Evolutionary conservation across 83 land plant genomes (phyloP), one percentile per base, ranked within the genome.

Genomic region (Picea abies): DNA sequence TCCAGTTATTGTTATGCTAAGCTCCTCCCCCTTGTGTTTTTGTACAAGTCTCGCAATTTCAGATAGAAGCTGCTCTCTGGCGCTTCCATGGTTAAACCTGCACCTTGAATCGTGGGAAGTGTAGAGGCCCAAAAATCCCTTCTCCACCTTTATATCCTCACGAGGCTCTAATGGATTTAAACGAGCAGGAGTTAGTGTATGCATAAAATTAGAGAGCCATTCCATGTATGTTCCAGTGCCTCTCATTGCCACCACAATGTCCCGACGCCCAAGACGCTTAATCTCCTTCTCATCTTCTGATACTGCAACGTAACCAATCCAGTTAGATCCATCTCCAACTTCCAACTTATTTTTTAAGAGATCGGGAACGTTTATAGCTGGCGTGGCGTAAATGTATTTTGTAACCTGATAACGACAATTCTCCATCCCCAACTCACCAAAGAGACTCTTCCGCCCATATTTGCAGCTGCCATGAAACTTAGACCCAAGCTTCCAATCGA

Each of bases 331-430:
- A 22, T 80, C 26, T 22, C 70, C 88, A 60, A 32, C 66, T 60
- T 67, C 79, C 20, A 35, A 16, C 23, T 69, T 76, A 5, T 81
- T 37, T 47, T 20, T 76, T 25, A 83, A 39, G 19, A 80, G 82
- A 23, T 70, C 68, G 12, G 91, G 90, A 49, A 92, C 83, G 70
- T 79, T 72, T 63, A 88, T 81, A 71, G 88, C 85, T 0, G 94
- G 82, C 0, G 91, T 92, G 64, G 96, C 96, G 83, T 95, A 95
- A 29, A 95, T 84, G 82, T 91, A 93, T 78, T 88, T 87, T 64
- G 95, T 89, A 78, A 90, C 82, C 10, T 73, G 58, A 49, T 90
- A 88, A 7, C 90, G 90, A 35, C 84, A 82, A 20, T 82, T n/a
- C 44, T 60, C 85, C 86, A 92, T 16, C 23, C 92, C 93, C 2